Conservation (phyloP, 345 rosid genomes). For the Murraya koenigii region DNA sequence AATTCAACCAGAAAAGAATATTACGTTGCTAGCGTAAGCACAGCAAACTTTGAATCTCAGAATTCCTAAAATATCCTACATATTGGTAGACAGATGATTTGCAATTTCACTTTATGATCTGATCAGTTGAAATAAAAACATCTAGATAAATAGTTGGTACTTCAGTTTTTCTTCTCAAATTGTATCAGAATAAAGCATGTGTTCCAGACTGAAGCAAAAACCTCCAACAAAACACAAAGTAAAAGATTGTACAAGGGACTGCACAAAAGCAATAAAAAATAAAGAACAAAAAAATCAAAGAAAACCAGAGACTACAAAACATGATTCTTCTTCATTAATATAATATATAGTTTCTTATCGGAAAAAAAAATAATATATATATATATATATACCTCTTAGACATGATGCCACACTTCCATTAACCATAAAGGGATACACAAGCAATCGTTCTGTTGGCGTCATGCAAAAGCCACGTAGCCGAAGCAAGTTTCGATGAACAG, state of each 20-base stretch:
- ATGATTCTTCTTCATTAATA: too few species aligned
- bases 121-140: neutral
- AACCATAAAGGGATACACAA: constrained; percentile 83
- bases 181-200: neutral
- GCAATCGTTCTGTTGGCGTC: constrained; percentile 90
- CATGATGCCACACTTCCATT: constrained; percentile 98
- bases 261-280: neutral
- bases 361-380: too few species aligned
- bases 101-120: neutral
- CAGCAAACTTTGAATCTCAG: neutral
- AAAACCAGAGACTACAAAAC: constrained; percentile 2
- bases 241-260: neutral
- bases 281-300: neutral
- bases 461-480: constrained; percentile 90
- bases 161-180: neutral
- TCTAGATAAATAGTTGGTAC: neutral
- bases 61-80: neutral
- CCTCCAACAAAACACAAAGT: neutral
- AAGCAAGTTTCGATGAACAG: constrained; percentile 85
- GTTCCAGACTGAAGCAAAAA: neutral
- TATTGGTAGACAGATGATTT: neutral
- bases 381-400: constrained; percentile 83
- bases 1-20: constrained; percentile 10
- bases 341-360: too few species aligned
- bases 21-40: neutral